Conservation (phyloP, 2,329 filamentous ascomycete species). For the Calonectria crousiana region DNA sequence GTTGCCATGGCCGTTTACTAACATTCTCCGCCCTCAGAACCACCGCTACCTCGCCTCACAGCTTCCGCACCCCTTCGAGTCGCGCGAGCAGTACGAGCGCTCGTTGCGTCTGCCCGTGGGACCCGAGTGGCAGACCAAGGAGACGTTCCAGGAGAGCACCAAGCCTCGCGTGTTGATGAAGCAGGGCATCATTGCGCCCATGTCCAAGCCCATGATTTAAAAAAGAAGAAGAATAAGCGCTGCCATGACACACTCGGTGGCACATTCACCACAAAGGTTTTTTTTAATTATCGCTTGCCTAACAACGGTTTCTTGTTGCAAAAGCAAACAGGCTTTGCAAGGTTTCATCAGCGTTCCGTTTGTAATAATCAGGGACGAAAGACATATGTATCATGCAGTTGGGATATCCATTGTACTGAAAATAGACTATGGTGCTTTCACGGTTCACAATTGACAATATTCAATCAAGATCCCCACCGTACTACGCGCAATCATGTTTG, state of each 20-base stretch:
- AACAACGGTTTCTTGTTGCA: neutral
- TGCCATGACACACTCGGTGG: neutral
- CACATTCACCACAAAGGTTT: conserved; percentile 12
- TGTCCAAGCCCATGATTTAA: conserved; percentile 77
- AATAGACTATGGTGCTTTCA: neutral
- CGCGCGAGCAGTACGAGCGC: conserved; percentile 88
- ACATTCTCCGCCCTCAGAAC: conserved; percentile 65
- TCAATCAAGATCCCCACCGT: neutral
- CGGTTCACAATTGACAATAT: neutral
- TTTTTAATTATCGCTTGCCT: neutral
- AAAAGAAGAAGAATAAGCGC: neutral
- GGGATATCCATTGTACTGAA: neutral
- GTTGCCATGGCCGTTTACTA: conserved; percentile 1
- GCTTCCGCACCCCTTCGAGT: conserved; percentile 92
- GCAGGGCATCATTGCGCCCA: conserved; percentile 88
- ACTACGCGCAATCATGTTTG: neutral
- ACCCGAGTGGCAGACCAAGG: conserved; percentile 96
- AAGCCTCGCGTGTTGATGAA: conserved; percentile 93
- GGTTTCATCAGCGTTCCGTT: neutral
- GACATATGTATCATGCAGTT: neutral
- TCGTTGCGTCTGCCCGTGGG: conserved; percentile 88
- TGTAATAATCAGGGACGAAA: neutral
- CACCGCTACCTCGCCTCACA: conserved; percentile 86
- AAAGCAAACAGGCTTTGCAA: neutral
- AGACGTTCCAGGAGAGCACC: conserved; percentile 88